Percentiles rank a stretch among this genome's conserved stretches.
These are phyloP conservation scores for Acanthamoeba divionensis DNA, from an alignment of 208 protist genomes.

Conservation along the genomic window DNA sequence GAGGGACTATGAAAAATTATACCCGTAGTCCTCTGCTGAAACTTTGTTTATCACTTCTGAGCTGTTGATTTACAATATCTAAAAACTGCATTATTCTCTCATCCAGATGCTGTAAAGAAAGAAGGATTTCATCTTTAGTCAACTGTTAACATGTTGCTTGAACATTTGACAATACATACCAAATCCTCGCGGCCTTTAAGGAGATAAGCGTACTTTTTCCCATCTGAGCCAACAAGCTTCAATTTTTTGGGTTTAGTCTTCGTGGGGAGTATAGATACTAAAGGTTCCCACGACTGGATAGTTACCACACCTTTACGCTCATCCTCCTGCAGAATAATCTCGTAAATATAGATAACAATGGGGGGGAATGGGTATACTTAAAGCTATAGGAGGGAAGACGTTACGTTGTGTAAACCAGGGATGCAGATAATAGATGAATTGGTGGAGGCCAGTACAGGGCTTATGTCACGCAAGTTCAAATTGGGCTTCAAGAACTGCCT, in stretches of 20 bases:
- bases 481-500: background rate
- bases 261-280: conserved; percentile 64
- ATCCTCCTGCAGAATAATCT: background rate
- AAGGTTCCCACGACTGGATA: conserved; percentile 54
- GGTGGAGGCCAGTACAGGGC: conserved; percentile 42
- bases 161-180: conserved; percentile 42
- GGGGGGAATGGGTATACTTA: background rate
- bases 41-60: conserved; percentile 47
- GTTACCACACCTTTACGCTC: background rate
- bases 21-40: background rate
- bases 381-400: background rate
- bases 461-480: conserved; percentile 48
- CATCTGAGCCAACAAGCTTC: conserved; percentile 67
- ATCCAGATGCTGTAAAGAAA: conserved; percentile 64
- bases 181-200: conserved; percentile 79
- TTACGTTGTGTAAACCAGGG: conserved; percentile 51
- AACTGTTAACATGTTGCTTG: background rate
- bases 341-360: background rate
- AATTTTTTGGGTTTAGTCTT: conserved; percentile 79
- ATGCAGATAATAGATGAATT: conserved; percentile 55
- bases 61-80: conserved; percentile 67
- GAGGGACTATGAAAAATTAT: background rate
- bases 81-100: conserved; percentile 80
- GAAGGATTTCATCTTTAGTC: background rate
- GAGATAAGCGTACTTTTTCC: conserved; percentile 69